Evolutionary conservation across 176 grass and related monocot species (phyloP).

Genomic region (Juncus inflexus): DNA sequence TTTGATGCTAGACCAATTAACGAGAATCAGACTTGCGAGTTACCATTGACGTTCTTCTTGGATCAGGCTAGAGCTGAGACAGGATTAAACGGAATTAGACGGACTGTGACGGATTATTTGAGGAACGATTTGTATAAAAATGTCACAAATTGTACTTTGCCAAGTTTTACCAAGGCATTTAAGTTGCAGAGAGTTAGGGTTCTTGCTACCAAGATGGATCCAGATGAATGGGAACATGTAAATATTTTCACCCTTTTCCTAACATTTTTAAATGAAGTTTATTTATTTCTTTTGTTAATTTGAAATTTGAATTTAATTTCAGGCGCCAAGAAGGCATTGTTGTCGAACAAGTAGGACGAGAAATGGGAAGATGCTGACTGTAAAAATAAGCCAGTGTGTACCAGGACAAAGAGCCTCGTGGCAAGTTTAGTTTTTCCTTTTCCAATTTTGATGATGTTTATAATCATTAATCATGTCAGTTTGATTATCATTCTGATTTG

Average conservation of each 20-base stretch:
- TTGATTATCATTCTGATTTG: neutral
- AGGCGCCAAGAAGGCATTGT: constrained; percentile 81
- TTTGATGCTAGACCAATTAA: constrained; percentile 51
- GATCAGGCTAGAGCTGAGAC: constrained; percentile 21
- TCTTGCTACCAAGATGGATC: constrained; percentile 61
- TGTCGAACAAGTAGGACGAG: constrained; percentile 47
- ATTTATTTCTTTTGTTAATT: neutral
- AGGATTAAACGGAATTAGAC: neutral
- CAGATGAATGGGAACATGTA: constrained; percentile 50
- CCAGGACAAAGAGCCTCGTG: constrained; percentile 44
- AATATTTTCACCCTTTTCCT: neutral
- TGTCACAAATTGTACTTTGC: constrained; percentile 24
- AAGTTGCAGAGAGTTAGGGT: constrained; percentile 43
- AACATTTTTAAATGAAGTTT: neutral
- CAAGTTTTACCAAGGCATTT: constrained; percentile 41
- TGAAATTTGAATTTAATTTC: neutral
- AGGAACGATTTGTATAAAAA: constrained; percentile 8
- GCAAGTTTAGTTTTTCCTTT: neutral
- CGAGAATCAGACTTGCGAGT: constrained; percentile 32
- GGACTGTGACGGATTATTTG: constrained; percentile 61
- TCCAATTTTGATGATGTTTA: neutral
- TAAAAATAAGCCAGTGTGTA: constrained; percentile 51
- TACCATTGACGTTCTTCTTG: constrained; percentile 56
- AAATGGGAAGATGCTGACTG: constrained; percentile 45
- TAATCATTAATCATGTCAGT: neutral